These are phyloP conservation scores for Yamadazyma paraphyllophila DNA, from an alignment of 805 yeast genomes.

Conservation along the genomic window DNA sequence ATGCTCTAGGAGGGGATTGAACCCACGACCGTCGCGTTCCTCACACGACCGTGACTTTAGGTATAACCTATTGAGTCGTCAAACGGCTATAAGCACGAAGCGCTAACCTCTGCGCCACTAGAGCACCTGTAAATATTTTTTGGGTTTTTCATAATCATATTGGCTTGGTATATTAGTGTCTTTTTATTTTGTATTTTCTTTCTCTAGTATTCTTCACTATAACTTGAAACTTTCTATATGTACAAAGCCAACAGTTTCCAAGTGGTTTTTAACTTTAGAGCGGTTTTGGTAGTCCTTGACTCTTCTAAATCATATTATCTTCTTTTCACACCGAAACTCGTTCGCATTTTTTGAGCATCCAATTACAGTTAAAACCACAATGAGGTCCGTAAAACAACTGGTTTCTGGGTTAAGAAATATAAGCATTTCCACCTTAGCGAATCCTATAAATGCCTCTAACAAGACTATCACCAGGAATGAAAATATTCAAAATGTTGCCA, in stretches of 20 bases:
- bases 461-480: conserved; percentile 10
- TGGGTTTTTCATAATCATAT: neutral
- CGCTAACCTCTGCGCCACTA: conserved; percentile 56
- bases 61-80: conserved; percentile 42
- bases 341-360: conserved; percentile 2
- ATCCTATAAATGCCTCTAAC: neutral
- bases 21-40: conserved; percentile 58
- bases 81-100: conserved; percentile 53
- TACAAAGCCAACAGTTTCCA: no score
- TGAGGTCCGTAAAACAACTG: neutral
- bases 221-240: no score
- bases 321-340: neutral
- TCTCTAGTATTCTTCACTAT: no score
- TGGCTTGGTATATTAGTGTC: no score
- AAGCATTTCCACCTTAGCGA: conserved; percentile 5
- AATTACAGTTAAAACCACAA: neutral
- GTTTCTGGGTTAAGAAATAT: conserved; percentile 1
- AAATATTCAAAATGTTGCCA: conserved; percentile 14
- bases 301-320: no score
- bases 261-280: no score
- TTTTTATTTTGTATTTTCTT: no score
- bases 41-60: conserved; percentile 52
- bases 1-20: conserved; percentile 55
- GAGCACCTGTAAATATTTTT: conserved; percentile 25
- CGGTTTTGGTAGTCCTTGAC: no score